phyloP scores from a whole-genome alignment of 2,329 filamentous ascomycete species.

The Ceratocystis papillata region DNA sequence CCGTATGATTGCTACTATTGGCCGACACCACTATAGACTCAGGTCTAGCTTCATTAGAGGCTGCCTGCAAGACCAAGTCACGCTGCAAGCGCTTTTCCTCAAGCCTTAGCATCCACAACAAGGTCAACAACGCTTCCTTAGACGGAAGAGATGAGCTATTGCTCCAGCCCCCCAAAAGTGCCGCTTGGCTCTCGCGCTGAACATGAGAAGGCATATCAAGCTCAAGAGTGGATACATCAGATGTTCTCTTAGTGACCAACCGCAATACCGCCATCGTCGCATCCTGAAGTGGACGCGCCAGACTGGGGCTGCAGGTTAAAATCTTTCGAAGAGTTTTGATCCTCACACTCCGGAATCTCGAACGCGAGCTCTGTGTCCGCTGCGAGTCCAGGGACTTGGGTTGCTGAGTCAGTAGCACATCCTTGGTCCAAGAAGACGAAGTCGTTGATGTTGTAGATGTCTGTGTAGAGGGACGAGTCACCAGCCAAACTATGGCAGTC shows the following conservation, averaged over 20 bases:
- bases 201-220: conserved; percentile 30
- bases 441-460: conserved; percentile 44
- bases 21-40: conserved; percentile 15
- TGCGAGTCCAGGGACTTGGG: conserved; percentile 40
- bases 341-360: conserved; percentile 48
- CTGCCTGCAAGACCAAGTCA: neutral
- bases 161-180: conserved; percentile 31
- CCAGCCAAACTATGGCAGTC: conserved; percentile 56
- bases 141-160: conserved; percentile 33
- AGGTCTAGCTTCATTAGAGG: conserved; percentile 8
- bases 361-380: conserved; percentile 43
- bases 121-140: conserved; percentile 39
- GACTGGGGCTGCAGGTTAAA: conserved; percentile 60
- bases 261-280: conserved; percentile 64
- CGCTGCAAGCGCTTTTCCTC: conserved; percentile 33
- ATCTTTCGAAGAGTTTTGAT: conserved; percentile 52
- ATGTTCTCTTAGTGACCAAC: conserved; percentile 51
- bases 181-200: conserved; percentile 33
- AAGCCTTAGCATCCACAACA: conserved; percentile 38
- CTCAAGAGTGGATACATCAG: conserved; percentile 38
- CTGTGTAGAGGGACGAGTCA: conserved; percentile 44
- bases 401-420: conserved; percentile 37
- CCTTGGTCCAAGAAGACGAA: conserved; percentile 44
- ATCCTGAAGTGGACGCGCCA: conserved; percentile 64
- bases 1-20: neutral